These are phyloP conservation scores for Cladorrhinum sp. DNA, from an alignment of 2,329 filamentous ascomycete species.

Conservation along the genomic window DNA sequence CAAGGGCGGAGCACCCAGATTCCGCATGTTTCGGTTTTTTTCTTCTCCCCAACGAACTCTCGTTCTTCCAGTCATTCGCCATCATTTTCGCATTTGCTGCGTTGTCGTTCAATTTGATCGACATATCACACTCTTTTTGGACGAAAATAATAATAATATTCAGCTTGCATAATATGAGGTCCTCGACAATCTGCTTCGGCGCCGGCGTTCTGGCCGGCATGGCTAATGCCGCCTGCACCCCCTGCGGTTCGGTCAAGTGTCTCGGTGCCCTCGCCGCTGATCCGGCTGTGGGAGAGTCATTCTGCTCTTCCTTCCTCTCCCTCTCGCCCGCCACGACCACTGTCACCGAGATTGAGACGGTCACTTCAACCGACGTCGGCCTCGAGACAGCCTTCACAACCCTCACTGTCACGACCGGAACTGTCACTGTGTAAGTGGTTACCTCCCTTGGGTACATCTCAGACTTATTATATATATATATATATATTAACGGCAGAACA, in stretches of 20 bases:
- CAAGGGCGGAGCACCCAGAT: neutral
- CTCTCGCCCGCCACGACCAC: constrained; percentile 16
- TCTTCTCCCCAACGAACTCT: neutral
- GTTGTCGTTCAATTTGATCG: neutral
- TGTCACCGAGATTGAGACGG: constrained; percentile 18
- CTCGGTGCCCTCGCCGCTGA: constrained; percentile 13
- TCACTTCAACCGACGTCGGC: constrained; percentile 8
- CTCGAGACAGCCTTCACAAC: constrained; percentile 17
- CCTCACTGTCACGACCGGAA: constrained; percentile 11
- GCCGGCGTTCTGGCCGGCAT: constrained; percentile 46
- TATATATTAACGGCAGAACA: neutral
- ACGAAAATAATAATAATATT: neutral
- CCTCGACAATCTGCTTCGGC: constrained; percentile 11
- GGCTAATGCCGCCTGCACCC: constrained; percentile 52
- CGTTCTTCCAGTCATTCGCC: neutral
- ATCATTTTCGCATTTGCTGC: neutral
- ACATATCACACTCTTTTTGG: neutral
- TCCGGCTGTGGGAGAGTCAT: constrained; percentile 17
- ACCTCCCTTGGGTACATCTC: no score
- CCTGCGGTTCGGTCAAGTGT: constrained; percentile 15
- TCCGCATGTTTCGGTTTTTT: neutral
- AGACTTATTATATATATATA: no score
- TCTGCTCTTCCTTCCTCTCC: constrained; percentile 22
- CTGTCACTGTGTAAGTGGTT: constrained; percentile 13
- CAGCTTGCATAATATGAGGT: constrained; percentile 10